Evolutionary conservation across 2,329 filamentous ascomycete species (phyloP).

Genomic region (Fulvia fulva): DNA sequence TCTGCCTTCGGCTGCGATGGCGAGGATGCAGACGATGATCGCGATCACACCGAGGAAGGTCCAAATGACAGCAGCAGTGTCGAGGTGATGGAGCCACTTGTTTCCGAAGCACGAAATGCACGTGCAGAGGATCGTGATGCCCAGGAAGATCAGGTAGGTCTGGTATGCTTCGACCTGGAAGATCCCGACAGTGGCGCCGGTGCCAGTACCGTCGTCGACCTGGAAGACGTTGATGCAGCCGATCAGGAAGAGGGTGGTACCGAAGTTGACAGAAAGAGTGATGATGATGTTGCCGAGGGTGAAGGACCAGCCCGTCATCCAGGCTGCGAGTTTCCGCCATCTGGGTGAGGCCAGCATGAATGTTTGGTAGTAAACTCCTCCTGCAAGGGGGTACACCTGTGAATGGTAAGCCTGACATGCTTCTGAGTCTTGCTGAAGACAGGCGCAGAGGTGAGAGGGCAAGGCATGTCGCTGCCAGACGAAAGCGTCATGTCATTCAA

Average conservation of each 20-base stretch:
- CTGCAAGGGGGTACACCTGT: slow-evolving; percentile 48
- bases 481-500: too few relatives aligned
- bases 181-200: slow-evolving; percentile 26
- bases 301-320: slow-evolving; percentile 73
- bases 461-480: too few relatives aligned
- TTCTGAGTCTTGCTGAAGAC: neutral
- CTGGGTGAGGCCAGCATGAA: slow-evolving; percentile 65
- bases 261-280: slow-evolving; percentile 77
- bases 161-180: slow-evolving; percentile 44
- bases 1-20: slow-evolving; percentile 65
- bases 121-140: slow-evolving; percentile 49
- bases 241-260: slow-evolving; percentile 54
- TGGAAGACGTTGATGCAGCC: slow-evolving; percentile 56
- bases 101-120: slow-evolving; percentile 51
- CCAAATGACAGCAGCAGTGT: slow-evolving; percentile 71
- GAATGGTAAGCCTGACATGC: slow-evolving; percentile 9
- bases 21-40: slow-evolving; percentile 60
- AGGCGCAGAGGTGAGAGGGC: neutral
- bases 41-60: slow-evolving; percentile 68
- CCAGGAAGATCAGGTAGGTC: slow-evolving; percentile 48
- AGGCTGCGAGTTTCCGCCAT: slow-evolving; percentile 62
- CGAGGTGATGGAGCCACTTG: slow-evolving; percentile 55
- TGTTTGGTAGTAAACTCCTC: slow-evolving; percentile 75
- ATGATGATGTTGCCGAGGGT: slow-evolving; percentile 78
- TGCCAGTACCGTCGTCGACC: slow-evolving; percentile 41